Evolutionary conservation across 2,329 filamentous ascomycete genomes (phyloP).

Genomic region (Fusarium transvaalense): DNA sequence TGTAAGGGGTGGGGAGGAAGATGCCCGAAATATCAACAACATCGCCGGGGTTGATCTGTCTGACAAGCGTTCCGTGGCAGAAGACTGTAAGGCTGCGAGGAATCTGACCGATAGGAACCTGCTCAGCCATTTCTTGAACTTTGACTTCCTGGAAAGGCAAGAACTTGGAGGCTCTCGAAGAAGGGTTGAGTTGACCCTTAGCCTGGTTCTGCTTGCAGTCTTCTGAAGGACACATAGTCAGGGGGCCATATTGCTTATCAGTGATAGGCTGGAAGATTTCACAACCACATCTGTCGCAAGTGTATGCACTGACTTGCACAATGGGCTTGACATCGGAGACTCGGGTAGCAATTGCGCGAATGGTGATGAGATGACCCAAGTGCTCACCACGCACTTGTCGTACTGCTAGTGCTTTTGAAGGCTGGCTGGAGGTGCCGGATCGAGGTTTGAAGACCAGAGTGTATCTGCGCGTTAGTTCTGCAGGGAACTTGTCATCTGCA

Average conservation of each 20-base stretch:
- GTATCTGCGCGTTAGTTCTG: slow-evolving; percentile 92
- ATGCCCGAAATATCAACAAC: slow-evolving; percentile 94
- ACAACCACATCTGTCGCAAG: slow-evolving; percentile 94
- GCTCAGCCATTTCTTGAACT: slow-evolving; percentile 99
- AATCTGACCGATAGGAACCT: slow-evolving; percentile 98
- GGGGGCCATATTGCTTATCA: slow-evolving; percentile 89
- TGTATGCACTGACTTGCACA: slow-evolving; percentile 98
- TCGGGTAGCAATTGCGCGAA: slow-evolving; percentile 92
- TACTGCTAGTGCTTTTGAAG: slow-evolving; percentile 80
- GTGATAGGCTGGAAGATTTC: slow-evolving; percentile 98
- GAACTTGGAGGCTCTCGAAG: slow-evolving; percentile 96
- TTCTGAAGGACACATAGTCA: slow-evolving; percentile 88
- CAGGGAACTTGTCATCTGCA: slow-evolving; percentile 84
- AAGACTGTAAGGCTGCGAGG: slow-evolving; percentile 90
- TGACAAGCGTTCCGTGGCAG: slow-evolving; percentile 87
- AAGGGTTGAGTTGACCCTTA: slow-evolving; percentile 93
- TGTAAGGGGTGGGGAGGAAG: slow-evolving; percentile 97
- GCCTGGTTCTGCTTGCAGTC: slow-evolving; percentile 92
- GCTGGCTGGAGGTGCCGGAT: slow-evolving; percentile 75
- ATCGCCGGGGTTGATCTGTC: slow-evolving; percentile 92
- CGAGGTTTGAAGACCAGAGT: slow-evolving; percentile 96
- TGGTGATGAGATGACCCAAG: slow-evolving; percentile 91
- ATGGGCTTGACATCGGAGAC: slow-evolving; percentile 98
- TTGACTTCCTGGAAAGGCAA: slow-evolving; percentile 98
- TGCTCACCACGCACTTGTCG: slow-evolving; percentile 93